phyloP scores from a whole-genome alignment of 805 yeast genomes.

The Saccharomycopsis guyanensis region DNA sequence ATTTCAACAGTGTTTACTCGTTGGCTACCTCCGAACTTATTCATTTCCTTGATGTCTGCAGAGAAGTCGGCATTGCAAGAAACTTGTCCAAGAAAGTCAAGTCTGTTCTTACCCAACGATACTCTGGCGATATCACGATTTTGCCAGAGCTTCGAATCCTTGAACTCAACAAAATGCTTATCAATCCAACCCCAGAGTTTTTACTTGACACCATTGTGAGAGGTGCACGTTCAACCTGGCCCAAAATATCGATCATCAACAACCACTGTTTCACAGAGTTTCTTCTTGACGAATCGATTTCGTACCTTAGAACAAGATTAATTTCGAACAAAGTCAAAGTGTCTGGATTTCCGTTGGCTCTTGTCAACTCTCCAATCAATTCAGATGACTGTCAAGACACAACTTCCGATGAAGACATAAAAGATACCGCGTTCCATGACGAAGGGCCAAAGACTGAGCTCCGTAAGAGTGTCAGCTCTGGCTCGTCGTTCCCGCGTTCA shows the following conservation, averaged over 20 bases:
- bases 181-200: conserved; percentile 77
- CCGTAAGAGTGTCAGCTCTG: background rate
- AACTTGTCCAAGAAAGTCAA: conserved; percentile 65
- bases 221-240: conserved; percentile 94
- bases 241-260: conserved; percentile 72
- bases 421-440: background rate
- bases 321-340: conserved; percentile 12
- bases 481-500: conserved; percentile 2
- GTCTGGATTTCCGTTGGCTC: conserved; percentile 7
- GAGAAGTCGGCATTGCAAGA: conserved; percentile 70
- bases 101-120: conserved; percentile 75
- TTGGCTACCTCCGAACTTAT: conserved; percentile 62
- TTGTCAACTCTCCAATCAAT: conserved; percentile 15
- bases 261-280: conserved; percentile 90
- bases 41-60: conserved; percentile 65
- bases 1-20: conserved; percentile 47
- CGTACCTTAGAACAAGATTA: conserved; percentile 14
- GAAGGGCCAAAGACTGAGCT: background rate
- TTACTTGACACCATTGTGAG: conserved; percentile 60
- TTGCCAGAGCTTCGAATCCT: conserved; percentile 62
- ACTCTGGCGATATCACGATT: conserved; percentile 91
- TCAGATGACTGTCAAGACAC: conserved; percentile 5
- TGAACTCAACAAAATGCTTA: conserved; percentile 56
- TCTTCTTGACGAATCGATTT: conserved; percentile 71
- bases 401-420: background rate